phyloP scores from a whole-genome alignment of 2,329 filamentous ascomycete species.

The Venturia carpophila region DNA sequence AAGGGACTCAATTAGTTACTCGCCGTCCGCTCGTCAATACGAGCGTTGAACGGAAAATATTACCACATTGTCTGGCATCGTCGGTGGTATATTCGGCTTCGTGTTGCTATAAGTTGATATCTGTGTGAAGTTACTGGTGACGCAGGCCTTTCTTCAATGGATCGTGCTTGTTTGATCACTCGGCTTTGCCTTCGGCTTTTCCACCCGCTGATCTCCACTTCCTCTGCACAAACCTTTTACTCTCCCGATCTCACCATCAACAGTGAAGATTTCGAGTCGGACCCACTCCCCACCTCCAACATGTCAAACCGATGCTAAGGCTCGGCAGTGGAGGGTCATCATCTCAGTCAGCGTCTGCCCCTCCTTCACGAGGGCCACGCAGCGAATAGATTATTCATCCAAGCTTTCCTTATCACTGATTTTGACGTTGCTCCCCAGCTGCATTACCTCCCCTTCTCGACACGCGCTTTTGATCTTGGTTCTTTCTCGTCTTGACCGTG shows the following conservation, averaged over 20 bases:
- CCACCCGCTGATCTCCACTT: not conserved
- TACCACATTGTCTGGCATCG: not conserved
- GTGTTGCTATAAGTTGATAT: not conserved
- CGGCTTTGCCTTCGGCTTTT: not conserved
- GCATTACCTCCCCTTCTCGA: too few relatives aligned
- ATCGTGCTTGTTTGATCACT: not conserved
- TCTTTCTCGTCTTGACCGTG: too few relatives aligned
- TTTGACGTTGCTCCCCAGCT: too few relatives aligned
- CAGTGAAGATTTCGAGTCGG: too few relatives aligned
- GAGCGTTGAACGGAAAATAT: conserved; percentile 8
- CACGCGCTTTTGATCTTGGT: too few relatives aligned
- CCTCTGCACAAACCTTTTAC: not conserved
- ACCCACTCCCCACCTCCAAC: not conserved
- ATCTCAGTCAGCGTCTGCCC: not conserved
- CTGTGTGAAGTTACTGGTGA: not conserved
- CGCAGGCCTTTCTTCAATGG: not conserved
- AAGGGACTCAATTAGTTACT: not conserved
- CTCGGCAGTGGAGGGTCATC: not conserved
- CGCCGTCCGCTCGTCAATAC: not conserved
- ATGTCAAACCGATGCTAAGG: not conserved
- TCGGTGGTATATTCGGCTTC: not conserved
- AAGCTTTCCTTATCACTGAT: not conserved
- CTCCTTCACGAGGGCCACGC: not conserved
- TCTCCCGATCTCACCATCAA: too few relatives aligned
- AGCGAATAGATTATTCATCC: not conserved